Evolutionary conservation across 495 filamentous ascomycete genomes (phyloP), one percentile per base, ranked within the genome.

Genomic region (Antarctomyces pellizariae): DNA sequence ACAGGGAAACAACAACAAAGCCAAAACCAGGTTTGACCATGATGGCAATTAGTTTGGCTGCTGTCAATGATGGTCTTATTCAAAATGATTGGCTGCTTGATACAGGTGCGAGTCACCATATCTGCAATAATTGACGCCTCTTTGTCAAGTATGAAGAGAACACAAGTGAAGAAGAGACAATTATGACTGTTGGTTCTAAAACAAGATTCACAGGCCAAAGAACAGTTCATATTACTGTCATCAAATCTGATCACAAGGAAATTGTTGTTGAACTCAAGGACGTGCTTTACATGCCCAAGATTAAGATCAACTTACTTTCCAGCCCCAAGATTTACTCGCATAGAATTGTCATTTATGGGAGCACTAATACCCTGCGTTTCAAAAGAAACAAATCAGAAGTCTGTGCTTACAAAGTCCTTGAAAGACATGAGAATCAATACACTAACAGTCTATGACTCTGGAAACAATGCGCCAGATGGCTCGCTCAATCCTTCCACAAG

Each of bases 61-160:
- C 19, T 21, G 10, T 10, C 10, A 6, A 6, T 6, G 19, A 21
- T 21, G 19, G 19, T 21, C 19, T 21, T 21, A 10, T 7, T 21
- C 19, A 6, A 21, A 21, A 21, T 21, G 19, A 21, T 21, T 21
- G 19, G 19, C 10, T 21, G 19, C 19, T 21, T 10, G 19, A 21
- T 10, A 21, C 19, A 7, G 19, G 19, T 7, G 19, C 19, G 7
- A 21, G 19, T 21, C 19, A 21, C 19, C 19, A 21, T 10, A 21
- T 21, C 10, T 21, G 19, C 19, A 21, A 21, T 21, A 10, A 21
- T 21, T 10, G 19, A 10, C 6, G 10, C 19, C 19, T 21, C 6
- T 21, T 21, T 10, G 19, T 21, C 10, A 10, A 21, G 10, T 21
- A 21, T 10, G 10, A 6, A 7, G 10, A 6, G 10, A 21, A 21